A percentile compares a stretch with the other conserved stretches of the same genome.
Evolutionary conservation across 176 grass and related monocot species (phyloP).

Genomic region (Chloris gayana): DNA sequence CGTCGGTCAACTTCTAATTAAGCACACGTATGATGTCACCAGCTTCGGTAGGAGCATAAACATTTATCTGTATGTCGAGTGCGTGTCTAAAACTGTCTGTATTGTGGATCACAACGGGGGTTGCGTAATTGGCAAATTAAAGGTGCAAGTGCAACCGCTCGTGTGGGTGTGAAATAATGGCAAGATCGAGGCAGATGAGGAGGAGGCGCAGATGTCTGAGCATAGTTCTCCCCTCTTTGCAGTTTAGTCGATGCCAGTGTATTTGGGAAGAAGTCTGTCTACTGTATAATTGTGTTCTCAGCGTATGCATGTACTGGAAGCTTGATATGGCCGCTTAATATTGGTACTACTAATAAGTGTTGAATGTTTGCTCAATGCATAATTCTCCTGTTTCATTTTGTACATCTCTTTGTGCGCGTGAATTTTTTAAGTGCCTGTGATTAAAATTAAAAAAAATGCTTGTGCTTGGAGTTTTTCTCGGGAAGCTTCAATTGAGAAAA

Average conservation of each 20-base stretch:
- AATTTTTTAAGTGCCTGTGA: not conserved
- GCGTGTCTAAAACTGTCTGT: not conserved
- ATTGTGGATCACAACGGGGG: not conserved
- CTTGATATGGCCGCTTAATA: not conserved
- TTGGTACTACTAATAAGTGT: not conserved
- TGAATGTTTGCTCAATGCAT: not conserved
- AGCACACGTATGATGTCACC: too few relatives aligned
- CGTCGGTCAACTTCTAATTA: constrained; percentile 47
- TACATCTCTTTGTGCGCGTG: not conserved
- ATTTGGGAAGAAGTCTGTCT: not conserved
- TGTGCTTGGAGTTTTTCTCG: too few relatives aligned
- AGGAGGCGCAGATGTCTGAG: not conserved
- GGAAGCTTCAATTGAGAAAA: not conserved
- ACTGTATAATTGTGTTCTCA: not conserved
- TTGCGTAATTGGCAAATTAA: not conserved
- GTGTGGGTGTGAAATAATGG: constrained; percentile 31
- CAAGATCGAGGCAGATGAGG: not conserved
- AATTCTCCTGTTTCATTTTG: not conserved
- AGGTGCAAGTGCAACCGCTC: not conserved
- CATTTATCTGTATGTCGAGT: not conserved
- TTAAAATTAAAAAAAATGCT: not conserved
- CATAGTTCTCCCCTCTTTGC: not conserved
- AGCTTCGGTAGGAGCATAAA: too few relatives aligned
- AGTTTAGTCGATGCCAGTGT: not conserved
- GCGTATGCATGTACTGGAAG: not conserved